A percentile compares a stretch with the other conserved stretches of the same genome.
Conservation (phyloP, 768 basidiomycete genomes). For the Auricularia sp. region DNA sequence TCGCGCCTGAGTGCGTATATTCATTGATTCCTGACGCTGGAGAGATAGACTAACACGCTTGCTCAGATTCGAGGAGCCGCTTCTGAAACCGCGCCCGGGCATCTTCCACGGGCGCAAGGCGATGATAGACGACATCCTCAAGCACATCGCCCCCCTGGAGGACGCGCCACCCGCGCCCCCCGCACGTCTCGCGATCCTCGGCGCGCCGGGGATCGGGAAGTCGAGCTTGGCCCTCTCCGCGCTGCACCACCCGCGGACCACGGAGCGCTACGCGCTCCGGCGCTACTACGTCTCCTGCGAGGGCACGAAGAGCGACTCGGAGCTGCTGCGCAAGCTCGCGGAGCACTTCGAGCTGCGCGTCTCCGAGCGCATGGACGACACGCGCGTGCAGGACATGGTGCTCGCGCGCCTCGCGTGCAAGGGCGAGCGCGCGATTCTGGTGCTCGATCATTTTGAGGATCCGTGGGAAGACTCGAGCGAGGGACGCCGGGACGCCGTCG, state of each 20-base stretch:
- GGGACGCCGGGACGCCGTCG: not conserved
- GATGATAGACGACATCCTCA: not conserved
- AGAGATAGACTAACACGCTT: not conserved
- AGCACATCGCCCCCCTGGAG: not conserved
- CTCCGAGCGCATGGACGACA: not conserved
- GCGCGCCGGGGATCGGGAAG: not conserved
- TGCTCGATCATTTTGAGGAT: not conserved
- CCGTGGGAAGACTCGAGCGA: not conserved
- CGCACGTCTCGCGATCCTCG: not conserved
- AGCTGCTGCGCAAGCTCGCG: not conserved
- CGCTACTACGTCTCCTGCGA: not conserved
- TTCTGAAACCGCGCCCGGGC: not conserved
- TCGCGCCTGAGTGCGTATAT: not conserved
- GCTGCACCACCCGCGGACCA: not conserved
- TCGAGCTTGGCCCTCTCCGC: constrained; percentile 1
- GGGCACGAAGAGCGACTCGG: not conserved
- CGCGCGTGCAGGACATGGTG: not conserved
- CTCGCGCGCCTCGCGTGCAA: not conserved
- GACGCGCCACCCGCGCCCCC: not conserved
- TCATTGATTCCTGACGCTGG: not conserved
- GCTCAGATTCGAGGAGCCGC: not conserved
- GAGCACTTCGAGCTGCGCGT: not conserved
- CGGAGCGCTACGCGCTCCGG: not conserved
- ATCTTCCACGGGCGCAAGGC: not conserved
- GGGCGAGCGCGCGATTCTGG: not conserved